These are phyloP conservation scores for Sideroxylon spinosum DNA, from an alignment of 179 eudicot genomes.

Conservation along the genomic window DNA sequence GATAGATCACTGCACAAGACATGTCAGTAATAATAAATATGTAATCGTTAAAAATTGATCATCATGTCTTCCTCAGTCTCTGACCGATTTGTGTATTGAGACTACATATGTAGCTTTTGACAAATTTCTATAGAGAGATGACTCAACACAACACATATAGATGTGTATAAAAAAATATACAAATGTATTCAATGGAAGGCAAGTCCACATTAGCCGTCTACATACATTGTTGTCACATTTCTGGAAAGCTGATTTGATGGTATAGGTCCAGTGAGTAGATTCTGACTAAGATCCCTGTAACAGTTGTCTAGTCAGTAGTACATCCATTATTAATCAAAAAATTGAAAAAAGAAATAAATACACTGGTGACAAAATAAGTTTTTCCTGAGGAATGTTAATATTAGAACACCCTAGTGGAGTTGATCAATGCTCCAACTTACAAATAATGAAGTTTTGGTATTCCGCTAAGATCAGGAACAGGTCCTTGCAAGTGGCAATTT, in stretches of 20 bases:
- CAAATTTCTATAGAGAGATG: background rate
- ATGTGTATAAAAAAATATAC: background rate
- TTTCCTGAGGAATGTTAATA: constrained; percentile 3
- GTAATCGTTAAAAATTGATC: background rate
- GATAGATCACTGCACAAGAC: constrained; percentile 51
- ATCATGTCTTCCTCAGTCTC: background rate
- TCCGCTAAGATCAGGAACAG: constrained; percentile 58
- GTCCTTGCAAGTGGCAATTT: constrained; percentile 42
- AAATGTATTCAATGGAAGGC: background rate
- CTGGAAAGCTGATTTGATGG: constrained; percentile 57
- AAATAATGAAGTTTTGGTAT: constrained; percentile 49
- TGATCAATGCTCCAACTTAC: constrained; percentile 37
- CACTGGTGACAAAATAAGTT: background rate
- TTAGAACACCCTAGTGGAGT: constrained; percentile 2
- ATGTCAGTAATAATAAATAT: constrained; percentile 1
- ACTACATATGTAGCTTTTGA: background rate
- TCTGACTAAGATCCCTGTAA: constrained; percentile 70
- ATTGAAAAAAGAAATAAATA: constrained; percentile 8
- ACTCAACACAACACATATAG: background rate
- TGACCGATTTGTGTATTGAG: background rate
- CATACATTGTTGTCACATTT: constrained; percentile 71
- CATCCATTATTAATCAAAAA: constrained; percentile 5
- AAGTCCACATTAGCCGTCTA: constrained; percentile 9
- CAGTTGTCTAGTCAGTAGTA: background rate
- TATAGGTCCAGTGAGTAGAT: constrained; percentile 60